A percentile compares a stretch with the other conserved stretches of the same genome.
Evolutionary conservation across 2,329 filamentous ascomycete species (phyloP).

Genomic region (Aplosporella prunicola): DNA sequence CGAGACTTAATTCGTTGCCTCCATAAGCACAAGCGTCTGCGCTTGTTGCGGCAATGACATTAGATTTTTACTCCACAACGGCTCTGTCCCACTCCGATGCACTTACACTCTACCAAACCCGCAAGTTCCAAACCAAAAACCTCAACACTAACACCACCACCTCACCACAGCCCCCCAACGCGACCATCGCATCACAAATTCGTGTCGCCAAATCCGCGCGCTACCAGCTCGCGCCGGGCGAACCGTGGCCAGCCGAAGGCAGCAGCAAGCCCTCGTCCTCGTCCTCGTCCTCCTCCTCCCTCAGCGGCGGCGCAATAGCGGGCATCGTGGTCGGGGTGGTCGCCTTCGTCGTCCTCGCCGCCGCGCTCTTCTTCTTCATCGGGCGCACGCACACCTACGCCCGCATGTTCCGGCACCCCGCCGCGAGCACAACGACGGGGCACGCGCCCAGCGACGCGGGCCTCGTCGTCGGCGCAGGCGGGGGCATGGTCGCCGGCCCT

Average conservation of each 20-base stretch:
- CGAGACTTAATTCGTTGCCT: too few relatives aligned
- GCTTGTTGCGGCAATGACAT: too few relatives aligned
- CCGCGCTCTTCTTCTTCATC: conserved; percentile 56
- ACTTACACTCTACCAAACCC: too few relatives aligned
- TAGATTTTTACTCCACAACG: too few relatives aligned
- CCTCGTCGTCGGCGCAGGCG: neutral
- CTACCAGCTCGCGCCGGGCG: conserved; percentile 27
- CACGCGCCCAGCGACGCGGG: neutral
- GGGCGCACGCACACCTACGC: conserved; percentile 27
- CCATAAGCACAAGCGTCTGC: too few relatives aligned
- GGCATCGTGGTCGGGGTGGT: conserved; percentile 55
- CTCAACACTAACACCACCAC: neutral
- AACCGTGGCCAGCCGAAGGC: conserved; percentile 30
- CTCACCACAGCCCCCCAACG: neutral
- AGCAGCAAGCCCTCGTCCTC: conserved; percentile 11
- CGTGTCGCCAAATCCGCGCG: conserved; percentile 18
- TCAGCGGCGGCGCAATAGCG: conserved; percentile 33
- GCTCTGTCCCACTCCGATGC: too few relatives aligned
- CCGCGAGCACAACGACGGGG: neutral
- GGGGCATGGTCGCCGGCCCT: neutral
- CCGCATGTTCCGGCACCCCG: conserved; percentile 11
- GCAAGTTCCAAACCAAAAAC: too few relatives aligned
- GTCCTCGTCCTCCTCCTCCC: conserved; percentile 9
- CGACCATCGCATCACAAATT: conserved; percentile 12
- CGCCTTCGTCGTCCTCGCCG: conserved; percentile 51